A percentile compares a stretch with the other conserved stretches of the same genome.
phyloP scores from a whole-genome alignment of 1,284 basidiomycete species.

The Bjerkandera adusta region DNA sequence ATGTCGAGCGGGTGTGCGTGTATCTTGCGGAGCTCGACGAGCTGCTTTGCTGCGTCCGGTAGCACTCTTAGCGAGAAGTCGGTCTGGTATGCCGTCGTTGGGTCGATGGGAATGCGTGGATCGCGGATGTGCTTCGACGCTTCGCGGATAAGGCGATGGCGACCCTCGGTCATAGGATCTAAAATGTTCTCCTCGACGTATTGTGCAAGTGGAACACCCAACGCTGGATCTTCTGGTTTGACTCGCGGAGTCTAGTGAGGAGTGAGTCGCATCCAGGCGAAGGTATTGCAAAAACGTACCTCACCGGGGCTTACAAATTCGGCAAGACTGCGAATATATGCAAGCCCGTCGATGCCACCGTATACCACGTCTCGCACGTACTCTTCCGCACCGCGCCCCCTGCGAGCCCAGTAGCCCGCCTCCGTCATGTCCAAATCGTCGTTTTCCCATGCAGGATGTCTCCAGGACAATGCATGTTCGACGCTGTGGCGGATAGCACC shows the following conservation, averaged over 20 bases:
- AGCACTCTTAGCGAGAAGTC: slow-evolving; percentile 42
- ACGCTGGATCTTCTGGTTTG: slow-evolving; percentile 14
- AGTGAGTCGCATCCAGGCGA: not conserved
- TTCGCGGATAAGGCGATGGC: slow-evolving; percentile 37
- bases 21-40: slow-evolving; percentile 42
- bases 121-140: slow-evolving; percentile 25
- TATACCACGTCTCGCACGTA: slow-evolving; percentile 71
- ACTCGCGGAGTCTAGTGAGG: not conserved
- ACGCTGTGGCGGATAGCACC: slow-evolving; percentile 27
- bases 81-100: slow-evolving; percentile 35
- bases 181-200: slow-evolving; percentile 61
- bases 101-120: slow-evolving; percentile 11
- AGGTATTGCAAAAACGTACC: slow-evolving; percentile 13
- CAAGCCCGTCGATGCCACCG: slow-evolving; percentile 69
- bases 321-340: slow-evolving; percentile 71
- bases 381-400: slow-evolving; percentile 52
- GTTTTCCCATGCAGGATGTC: slow-evolving; percentile 11
- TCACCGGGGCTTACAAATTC: slow-evolving; percentile 50
- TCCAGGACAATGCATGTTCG: slow-evolving; percentile 15
- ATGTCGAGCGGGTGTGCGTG: slow-evolving; percentile 60
- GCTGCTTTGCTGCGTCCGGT: slow-evolving; percentile 38
- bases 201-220: slow-evolving; percentile 48
- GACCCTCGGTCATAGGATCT: slow-evolving; percentile 59
- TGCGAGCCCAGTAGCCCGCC: slow-evolving; percentile 46
- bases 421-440: slow-evolving; percentile 15